A percentile compares a stretch with the other conserved stretches of the same genome.
These are phyloP conservation scores for Eimeria maxima DNA, from an alignment of 169 alveolate genomes.

Conservation along the genomic window DNA sequence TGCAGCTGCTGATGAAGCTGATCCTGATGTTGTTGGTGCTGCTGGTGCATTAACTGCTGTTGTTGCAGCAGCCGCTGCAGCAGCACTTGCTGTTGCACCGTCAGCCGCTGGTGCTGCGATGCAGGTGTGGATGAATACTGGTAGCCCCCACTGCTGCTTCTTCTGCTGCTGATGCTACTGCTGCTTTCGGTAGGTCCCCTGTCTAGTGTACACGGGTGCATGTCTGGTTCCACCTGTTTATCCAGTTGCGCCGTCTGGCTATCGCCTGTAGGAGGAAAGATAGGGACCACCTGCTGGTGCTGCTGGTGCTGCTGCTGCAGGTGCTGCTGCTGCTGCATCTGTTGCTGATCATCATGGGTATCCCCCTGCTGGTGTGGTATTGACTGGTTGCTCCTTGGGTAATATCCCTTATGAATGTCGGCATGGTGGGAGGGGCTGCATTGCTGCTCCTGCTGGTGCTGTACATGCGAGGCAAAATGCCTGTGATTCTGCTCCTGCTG, in stretches of 20 bases:
- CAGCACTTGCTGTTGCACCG: background rate
- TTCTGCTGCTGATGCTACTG: conserved; percentile 21
- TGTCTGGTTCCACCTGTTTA: background rate
- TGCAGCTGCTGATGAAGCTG: no score
- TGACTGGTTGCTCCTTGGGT: background rate
- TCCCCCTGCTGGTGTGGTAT: background rate
- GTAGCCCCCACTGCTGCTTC: conserved; percentile 15
- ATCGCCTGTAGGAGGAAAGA: background rate
- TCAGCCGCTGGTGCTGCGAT: background rate
- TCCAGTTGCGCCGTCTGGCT: background rate
- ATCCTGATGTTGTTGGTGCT: no score
- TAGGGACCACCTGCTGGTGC: background rate
- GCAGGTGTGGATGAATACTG: background rate
- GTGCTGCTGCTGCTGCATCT: background rate
- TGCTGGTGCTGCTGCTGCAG: conserved; percentile 18
- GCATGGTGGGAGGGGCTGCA: no score
- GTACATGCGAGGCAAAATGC: background rate
- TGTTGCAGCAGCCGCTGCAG: no score
- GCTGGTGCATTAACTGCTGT: no score
- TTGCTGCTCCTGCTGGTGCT: background rate
- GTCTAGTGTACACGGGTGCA: background rate
- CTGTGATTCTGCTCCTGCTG: conserved; percentile 16
- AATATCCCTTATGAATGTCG: no score
- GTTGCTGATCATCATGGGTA: background rate
- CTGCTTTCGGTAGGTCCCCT: background rate